phyloP scores from a whole-genome alignment of 345 rosid genomes.

The Linum lewisii region DNA sequence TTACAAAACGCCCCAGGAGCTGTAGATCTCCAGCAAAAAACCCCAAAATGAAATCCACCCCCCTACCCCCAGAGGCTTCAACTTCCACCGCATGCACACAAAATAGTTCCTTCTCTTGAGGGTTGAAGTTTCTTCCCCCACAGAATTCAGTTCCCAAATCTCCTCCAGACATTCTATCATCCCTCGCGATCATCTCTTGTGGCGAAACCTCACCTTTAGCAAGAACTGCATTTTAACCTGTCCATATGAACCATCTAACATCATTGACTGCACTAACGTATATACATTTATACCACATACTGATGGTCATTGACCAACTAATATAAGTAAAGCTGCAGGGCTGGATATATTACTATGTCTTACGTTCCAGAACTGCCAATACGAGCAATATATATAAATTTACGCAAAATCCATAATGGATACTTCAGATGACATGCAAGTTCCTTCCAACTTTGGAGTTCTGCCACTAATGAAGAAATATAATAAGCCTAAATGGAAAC shows the following conservation, averaged over 20 bases:
- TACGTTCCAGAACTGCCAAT: too few relatives aligned
- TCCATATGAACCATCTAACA: constrained; percentile 12
- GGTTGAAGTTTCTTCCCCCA: neutral
- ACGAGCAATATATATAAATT: too few relatives aligned
- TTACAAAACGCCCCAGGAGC: neutral
- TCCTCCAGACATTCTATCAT: neutral
- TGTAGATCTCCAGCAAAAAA: constrained; percentile 31
- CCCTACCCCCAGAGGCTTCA: constrained; percentile 8
- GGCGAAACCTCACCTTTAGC: constrained; percentile 65
- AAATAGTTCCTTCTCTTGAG: neutral
- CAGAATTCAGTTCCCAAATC: constrained; percentile 1
- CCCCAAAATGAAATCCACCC: constrained; percentile 44
- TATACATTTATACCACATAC: too few relatives aligned
- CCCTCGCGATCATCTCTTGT: constrained; percentile 46
- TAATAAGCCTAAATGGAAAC: neutral
- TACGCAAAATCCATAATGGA: too few relatives aligned
- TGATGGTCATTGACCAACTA: too few relatives aligned
- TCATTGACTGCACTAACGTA: neutral
- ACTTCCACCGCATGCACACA: neutral
- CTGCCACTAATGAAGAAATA: neutral
- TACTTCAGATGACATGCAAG: too few relatives aligned
- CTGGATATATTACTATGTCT: too few relatives aligned
- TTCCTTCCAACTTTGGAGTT: neutral
- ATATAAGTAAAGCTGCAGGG: too few relatives aligned
- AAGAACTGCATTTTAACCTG: constrained; percentile 80